These are phyloP conservation scores for Pulveroboletus sp. DNA, from an alignment of 768 basidiomycete genomes.

Conservation along the genomic window DNA sequence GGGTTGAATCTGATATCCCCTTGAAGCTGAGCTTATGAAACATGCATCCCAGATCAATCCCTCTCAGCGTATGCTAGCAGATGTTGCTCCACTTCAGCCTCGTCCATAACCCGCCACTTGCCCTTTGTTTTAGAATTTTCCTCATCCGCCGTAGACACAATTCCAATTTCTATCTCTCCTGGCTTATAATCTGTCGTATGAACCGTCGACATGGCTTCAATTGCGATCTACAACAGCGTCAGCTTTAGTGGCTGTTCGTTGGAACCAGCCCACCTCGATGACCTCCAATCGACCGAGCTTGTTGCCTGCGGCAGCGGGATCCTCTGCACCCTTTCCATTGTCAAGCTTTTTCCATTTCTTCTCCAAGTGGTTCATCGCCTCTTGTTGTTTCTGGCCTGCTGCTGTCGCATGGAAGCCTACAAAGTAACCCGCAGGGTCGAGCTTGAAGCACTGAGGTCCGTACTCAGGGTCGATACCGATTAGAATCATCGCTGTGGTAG, in stretches of 20 bases:
- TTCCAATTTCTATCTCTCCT: constrained; percentile 93
- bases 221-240: constrained; percentile 62
- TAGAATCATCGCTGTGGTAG: constrained; percentile 79
- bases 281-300: constrained; percentile 71
- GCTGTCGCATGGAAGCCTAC: constrained; percentile 97
- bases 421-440: constrained; percentile 98
- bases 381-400: constrained; percentile 95
- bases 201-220: constrained; percentile 90
- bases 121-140: constrained; percentile 71
- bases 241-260: background rate
- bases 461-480: constrained; percentile 88
- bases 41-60: constrained; percentile 45
- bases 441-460: constrained; percentile 97
- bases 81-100: constrained; percentile 74
- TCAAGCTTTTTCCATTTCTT: constrained; percentile 98
- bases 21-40: background rate
- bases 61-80: constrained; percentile 86
- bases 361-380: constrained; percentile 97
- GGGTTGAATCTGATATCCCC: background rate
- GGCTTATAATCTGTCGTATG: constrained; percentile 96
- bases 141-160: constrained; percentile 72
- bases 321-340: constrained; percentile 71
- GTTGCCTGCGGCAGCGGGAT: constrained; percentile 71
- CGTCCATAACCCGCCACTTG: constrained; percentile 73
- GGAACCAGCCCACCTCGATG: constrained; percentile 66